Conservation (phyloP, 257 asterid genomes). For the Cruciata laevipes region DNA sequence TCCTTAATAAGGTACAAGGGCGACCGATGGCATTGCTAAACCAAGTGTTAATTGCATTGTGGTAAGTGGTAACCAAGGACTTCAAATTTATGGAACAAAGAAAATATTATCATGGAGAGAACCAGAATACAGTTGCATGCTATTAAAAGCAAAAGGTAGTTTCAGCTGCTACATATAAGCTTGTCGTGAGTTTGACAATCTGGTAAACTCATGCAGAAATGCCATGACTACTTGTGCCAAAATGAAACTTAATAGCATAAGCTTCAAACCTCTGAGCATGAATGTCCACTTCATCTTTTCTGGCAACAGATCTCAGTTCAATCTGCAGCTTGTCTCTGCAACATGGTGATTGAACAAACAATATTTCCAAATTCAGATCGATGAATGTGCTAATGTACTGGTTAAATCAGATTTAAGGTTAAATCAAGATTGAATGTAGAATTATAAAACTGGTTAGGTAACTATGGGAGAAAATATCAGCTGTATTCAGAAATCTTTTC, state of each 20-base stretch:
- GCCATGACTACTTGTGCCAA: too few species aligned
- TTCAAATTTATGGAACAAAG: constrained; percentile 48
- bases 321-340: constrained; percentile 79
- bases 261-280: constrained; percentile 52
- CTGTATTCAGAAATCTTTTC: too few species aligned
- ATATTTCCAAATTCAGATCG: constrained; percentile 67
- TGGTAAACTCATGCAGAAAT: too few species aligned
- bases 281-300: constrained; percentile 52
- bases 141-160: background rate
- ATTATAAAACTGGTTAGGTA: background rate
- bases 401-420: constrained; percentile 25
- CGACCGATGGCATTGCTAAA: constrained; percentile 80
- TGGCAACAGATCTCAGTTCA: constrained; percentile 35
- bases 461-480: background rate
- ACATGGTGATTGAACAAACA: constrained; percentile 63
- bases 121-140: too few species aligned
- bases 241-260: background rate
- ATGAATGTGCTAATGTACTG: constrained; percentile 59
- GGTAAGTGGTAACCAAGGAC: constrained; percentile 50
- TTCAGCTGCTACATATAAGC: background rate
- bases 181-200: background rate
- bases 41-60: constrained; percentile 64
- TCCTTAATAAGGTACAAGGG: constrained; percentile 77
- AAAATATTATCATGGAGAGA: too few species aligned
- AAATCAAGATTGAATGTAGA: background rate